Conservation (phyloP, 1,139 yeast species). For the Candida tetrigidarum region DNA sequence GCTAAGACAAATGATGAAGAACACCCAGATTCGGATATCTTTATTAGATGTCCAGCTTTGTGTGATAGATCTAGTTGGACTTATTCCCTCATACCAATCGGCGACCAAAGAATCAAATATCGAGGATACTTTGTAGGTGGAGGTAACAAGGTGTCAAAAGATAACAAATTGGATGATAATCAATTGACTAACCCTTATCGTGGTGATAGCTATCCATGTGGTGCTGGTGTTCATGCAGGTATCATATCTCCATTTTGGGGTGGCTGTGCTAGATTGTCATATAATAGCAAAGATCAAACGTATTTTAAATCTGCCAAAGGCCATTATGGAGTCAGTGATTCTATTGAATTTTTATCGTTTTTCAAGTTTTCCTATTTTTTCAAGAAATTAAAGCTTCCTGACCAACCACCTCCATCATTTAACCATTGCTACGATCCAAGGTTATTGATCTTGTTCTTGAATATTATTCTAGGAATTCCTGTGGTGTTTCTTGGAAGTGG, state of each 20-base stretch:
- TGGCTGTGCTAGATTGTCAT: conserved; percentile 75
- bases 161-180: conserved; percentile 18
- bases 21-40: conserved; percentile 42
- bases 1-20: conserved; percentile 6
- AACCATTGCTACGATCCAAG: conserved; percentile 72
- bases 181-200: conserved; percentile 65
- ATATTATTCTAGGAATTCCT: conserved; percentile 63
- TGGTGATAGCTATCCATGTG: conserved; percentile 89
- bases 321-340: conserved; percentile 51
- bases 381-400: conserved; percentile 31
- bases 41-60: conserved; percentile 85
- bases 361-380: conserved; percentile 79
- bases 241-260: conserved; percentile 72
- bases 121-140: conserved; percentile 81
- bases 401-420: conserved; percentile 22
- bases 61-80: conserved; percentile 82
- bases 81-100: conserved; percentile 78
- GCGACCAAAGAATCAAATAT: conserved; percentile 68
- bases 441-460: conserved; percentile 54
- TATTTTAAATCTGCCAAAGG: conserved; percentile 53
- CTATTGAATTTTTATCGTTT: conserved; percentile 67
- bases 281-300: conserved; percentile 55
- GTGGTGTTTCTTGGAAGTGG: conserved; percentile 61
- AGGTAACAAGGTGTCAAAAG: conserved; percentile 44
- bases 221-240: conserved; percentile 90